Evolutionary conservation across 2,329 filamentous ascomycete species (phyloP).

Genomic region (Fusarium sambucinum): DNA sequence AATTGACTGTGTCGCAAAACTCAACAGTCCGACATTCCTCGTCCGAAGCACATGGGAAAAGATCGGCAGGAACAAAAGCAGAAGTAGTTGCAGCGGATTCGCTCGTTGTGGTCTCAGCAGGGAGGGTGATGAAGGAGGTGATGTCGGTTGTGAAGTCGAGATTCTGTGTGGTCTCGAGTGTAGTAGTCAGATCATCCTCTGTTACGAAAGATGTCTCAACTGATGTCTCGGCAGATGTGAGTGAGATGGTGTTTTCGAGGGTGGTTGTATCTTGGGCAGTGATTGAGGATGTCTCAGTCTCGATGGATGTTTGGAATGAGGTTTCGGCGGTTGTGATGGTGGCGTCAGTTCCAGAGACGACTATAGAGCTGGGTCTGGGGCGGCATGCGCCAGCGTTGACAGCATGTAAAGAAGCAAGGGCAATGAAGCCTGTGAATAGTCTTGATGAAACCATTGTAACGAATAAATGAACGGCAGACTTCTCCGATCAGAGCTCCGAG

Average conservation of each 20-base stretch:
- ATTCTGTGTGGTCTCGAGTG: background rate
- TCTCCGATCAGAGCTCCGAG: too few species aligned
- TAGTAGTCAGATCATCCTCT: conserved; percentile 1
- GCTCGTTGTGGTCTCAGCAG: background rate
- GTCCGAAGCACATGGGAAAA: background rate
- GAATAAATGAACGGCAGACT: background rate
- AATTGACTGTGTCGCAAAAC: background rate
- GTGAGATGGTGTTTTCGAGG: background rate
- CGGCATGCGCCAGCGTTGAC: conserved; percentile 8
- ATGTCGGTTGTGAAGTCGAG: conserved; percentile 1
- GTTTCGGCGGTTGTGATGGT: background rate
- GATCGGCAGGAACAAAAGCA: background rate
- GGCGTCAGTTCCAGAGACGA: background rate
- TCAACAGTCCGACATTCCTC: background rate
- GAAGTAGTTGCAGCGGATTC: background rate
- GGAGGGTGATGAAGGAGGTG: conserved; percentile 3
- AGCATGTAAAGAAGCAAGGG: background rate
- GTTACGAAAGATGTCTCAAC: background rate
- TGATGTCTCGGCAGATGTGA: conserved; percentile 4
- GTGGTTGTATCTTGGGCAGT: background rate
- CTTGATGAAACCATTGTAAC: conserved; percentile 1
- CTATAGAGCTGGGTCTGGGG: background rate
- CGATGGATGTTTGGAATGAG: background rate
- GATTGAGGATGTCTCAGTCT: background rate
- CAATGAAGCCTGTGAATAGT: background rate